Evolutionary conservation across 2,329 filamentous ascomycete species (phyloP).

Genomic region (Lachnellula willkommii): DNA sequence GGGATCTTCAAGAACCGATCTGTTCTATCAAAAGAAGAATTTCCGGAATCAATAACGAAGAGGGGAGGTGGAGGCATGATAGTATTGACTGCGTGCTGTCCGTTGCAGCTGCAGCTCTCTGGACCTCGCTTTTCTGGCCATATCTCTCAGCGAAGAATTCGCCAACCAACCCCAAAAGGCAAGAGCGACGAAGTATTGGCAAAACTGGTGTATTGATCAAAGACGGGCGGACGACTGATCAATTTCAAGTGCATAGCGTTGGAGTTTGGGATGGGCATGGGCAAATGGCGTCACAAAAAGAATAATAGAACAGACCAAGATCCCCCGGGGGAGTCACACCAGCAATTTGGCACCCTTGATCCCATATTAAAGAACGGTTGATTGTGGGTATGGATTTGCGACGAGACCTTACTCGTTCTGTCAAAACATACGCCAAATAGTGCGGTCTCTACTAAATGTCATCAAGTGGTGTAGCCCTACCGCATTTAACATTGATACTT

Average conservation of each 20-base stretch:
- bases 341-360: too few species aligned
- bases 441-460: not conserved
- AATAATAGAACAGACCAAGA: not conserved
- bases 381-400: not conserved
- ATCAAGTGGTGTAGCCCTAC: not conserved
- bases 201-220: not conserved
- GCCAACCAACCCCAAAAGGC: not conserved
- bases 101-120: too few species aligned
- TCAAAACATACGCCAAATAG: not conserved
- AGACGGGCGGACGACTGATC: not conserved
- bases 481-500: not conserved
- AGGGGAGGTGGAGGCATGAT: not conserved
- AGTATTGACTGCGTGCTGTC: not conserved
- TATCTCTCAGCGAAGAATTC: too few species aligned
- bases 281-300: not conserved
- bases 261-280: slow-evolving; percentile 6
- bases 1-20: slow-evolving; percentile 89
- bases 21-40: slow-evolving; percentile 60
- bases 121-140: too few species aligned
- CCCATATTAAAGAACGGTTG: too few species aligned
- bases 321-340: too few species aligned
- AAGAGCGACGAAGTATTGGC: not conserved
- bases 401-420: not conserved
- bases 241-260: slow-evolving; percentile 12
- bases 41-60: slow-evolving; percentile 50